Evolutionary conservation across 345 rosid species (phyloP).

Genomic region (Euphorbia peplus): DNA sequence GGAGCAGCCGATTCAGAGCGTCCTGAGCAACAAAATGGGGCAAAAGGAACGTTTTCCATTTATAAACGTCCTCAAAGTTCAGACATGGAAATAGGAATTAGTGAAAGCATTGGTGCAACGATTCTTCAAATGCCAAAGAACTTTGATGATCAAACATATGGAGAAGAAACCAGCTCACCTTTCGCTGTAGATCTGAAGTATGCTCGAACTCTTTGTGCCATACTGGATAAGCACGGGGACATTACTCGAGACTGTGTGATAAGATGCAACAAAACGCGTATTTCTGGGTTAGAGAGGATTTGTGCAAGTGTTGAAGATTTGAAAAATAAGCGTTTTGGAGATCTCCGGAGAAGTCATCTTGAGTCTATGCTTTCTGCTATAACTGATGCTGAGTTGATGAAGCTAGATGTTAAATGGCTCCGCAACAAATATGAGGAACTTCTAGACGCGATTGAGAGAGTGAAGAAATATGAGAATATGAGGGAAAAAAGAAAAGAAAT

Average conservation of each 20-base stretch:
- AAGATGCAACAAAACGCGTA: neutral
- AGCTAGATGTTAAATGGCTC: constrained; percentile 14
- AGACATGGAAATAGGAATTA: too few species aligned
- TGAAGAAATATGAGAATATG: constrained; percentile 1
- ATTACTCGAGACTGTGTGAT: constrained; percentile 7
- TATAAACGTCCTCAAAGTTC: too few species aligned
- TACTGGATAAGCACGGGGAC: constrained; percentile 7
- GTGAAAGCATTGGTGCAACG: constrained; percentile 2
- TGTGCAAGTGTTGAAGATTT: constrained; percentile 7
- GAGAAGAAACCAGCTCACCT: neutral
- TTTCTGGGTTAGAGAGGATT: constrained; percentile 4
- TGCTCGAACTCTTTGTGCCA: constrained; percentile 7
- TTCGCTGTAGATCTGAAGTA: neutral
- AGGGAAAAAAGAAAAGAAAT: neutral
- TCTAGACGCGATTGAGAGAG: neutral
- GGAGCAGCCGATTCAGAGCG: too few species aligned
- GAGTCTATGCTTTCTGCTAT: neutral
- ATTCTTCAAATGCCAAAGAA: neutral
- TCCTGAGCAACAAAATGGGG: neutral
- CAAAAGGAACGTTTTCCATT: too few species aligned
- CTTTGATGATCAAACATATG: neutral
- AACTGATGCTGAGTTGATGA: constrained; percentile 11
- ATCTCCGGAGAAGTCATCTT: neutral
- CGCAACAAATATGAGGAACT: constrained; percentile 8
- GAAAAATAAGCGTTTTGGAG: neutral